A percentile compares a stretch with the other conserved stretches of the same genome.
Conservation (phyloP, 2,329 filamentous ascomycete genomes). For the Aspergillus eucalypticola region DNA sequence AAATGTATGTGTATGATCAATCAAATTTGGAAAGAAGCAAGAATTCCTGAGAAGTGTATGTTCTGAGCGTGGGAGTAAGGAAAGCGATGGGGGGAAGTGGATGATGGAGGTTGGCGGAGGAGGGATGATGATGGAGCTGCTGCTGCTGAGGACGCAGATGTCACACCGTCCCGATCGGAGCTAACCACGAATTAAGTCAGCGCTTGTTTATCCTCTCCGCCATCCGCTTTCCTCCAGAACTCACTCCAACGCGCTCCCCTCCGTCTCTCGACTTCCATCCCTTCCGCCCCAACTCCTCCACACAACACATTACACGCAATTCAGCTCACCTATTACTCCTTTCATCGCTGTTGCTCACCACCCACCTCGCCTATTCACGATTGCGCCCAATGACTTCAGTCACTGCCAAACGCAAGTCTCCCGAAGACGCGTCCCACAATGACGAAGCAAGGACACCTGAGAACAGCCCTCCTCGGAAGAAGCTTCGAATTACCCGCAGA, state of each 20-base stretch:
- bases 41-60: constrained; percentile 1
- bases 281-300: constrained; percentile 5
- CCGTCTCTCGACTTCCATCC: constrained; percentile 7
- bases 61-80: background rate
- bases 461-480: constrained; percentile 65
- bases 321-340: background rate
- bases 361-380: background rate
- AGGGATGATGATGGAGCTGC: constrained; percentile 10
- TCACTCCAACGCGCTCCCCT: constrained; percentile 16
- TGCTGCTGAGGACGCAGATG: constrained; percentile 26
- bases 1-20: background rate
- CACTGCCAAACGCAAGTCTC: constrained; percentile 43
- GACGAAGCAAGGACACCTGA: constrained; percentile 46
- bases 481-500: constrained; percentile 61
- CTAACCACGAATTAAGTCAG: constrained; percentile 29
- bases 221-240: constrained; percentile 6
- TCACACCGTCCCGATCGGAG: constrained; percentile 20
- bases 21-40: background rate
- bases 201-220: constrained; percentile 49
- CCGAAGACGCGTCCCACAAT: constrained; percentile 48
- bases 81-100: constrained; percentile 9
- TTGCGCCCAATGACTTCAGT: constrained; percentile 38
- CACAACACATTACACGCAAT: constrained; percentile 1
- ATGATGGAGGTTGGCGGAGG: constrained; percentile 12
- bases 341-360: background rate